A percentile compares a stretch with the other conserved stretches of the same genome.
phyloP scores from a whole-genome alignment of 805 yeast species.

The Candida tammaniensis region DNA sequence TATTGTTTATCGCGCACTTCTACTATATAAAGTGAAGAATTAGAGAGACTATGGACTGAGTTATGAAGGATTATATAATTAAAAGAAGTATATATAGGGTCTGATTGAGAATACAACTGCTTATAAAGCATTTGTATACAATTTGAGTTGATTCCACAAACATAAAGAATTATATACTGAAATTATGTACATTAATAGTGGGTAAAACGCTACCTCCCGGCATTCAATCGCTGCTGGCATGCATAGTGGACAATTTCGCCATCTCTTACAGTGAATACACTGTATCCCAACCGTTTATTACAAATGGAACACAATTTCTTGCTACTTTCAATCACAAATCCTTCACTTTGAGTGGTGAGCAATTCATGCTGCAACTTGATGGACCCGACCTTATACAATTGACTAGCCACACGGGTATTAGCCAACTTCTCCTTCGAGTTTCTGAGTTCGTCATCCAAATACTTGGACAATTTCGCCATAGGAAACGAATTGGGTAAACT shows the following conservation, averaged over 20 bases:
- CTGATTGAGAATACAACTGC: too few relatives aligned
- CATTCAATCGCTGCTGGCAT: constrained; percentile 29
- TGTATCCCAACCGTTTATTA: constrained; percentile 50
- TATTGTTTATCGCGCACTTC: too few relatives aligned
- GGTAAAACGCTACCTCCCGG: too few relatives aligned
- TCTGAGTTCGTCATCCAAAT: constrained; percentile 45
- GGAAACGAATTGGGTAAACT: constrained; percentile 52
- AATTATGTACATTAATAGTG: too few relatives aligned
- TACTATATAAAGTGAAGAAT: too few relatives aligned
- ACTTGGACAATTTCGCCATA: constrained; percentile 40
- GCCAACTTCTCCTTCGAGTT: constrained; percentile 37
- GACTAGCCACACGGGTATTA: constrained; percentile 40
- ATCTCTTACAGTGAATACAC: constrained; percentile 50
- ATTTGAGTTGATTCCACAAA: too few relatives aligned
- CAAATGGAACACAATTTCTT: constrained; percentile 57
- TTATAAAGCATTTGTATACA: too few relatives aligned
- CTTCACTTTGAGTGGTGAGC: constrained; percentile 33
- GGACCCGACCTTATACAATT: constrained; percentile 53
- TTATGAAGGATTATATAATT: too few relatives aligned
- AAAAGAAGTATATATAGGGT: too few relatives aligned
- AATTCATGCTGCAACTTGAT: constrained; percentile 45
- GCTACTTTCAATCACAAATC: constrained; percentile 37
- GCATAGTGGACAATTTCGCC: constrained; percentile 55
- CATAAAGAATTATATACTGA: too few relatives aligned
- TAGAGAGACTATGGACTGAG: not conserved